Percentiles rank a stretch among this genome's conserved stretches.
Evolutionary conservation across 1,139 yeast genomes (phyloP).

Genomic region (Nakaseomyces kungkrabaensis): DNA sequence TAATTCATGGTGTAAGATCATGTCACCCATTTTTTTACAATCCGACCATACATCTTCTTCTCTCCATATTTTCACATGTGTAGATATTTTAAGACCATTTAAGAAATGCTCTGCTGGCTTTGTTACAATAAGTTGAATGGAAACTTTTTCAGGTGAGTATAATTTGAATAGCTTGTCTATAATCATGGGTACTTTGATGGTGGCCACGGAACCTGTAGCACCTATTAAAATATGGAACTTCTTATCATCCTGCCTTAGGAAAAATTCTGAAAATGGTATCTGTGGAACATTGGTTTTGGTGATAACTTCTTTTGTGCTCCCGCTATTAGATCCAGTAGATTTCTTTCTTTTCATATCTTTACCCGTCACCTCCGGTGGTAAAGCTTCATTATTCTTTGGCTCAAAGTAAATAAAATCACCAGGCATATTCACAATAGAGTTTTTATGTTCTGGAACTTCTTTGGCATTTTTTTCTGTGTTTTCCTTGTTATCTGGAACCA

Average conservation of each 20-base stretch:
- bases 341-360: constrained; percentile 2
- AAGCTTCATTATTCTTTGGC: constrained; percentile 5
- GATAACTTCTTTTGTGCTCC: constrained; percentile 31
- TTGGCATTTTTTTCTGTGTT: neutral
- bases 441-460: constrained; percentile 19
- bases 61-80: constrained; percentile 83
- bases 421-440: constrained; percentile 29
- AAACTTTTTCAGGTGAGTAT: constrained; percentile 59
- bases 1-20: constrained; percentile 75
- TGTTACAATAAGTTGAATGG: constrained; percentile 81
- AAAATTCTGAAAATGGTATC: constrained; percentile 63
- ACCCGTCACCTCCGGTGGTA: neutral
- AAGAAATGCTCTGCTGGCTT: constrained; percentile 75
- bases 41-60: constrained; percentile 88
- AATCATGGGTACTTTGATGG: constrained; percentile 80
- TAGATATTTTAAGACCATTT: constrained; percentile 66
- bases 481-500: neutral
- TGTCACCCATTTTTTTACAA: constrained; percentile 43
- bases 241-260: constrained; percentile 63
- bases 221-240: constrained; percentile 82
- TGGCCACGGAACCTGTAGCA: constrained; percentile 94
- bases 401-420: constrained; percentile 28
- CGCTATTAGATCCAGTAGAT: neutral
- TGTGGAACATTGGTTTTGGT: constrained; percentile 55
- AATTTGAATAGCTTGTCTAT: constrained; percentile 72